Evolutionary conservation across 495 filamentous ascomycete species (phyloP).

Genomic region (Talaromyces liani): DNA sequence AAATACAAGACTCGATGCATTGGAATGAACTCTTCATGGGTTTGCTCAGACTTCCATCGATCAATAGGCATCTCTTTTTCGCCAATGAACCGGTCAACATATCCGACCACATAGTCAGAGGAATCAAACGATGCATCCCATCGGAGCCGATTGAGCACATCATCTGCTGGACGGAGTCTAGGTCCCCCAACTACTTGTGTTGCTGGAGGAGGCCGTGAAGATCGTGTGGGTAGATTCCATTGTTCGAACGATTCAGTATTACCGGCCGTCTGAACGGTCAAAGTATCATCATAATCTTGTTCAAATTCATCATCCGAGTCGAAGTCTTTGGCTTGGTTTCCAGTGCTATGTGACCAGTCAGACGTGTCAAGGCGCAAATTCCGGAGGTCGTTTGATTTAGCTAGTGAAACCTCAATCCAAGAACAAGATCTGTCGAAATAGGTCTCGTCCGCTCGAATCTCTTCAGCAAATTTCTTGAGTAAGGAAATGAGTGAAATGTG

Average conservation of each 20-base stretch:
- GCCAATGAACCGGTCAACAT: conserved; percentile 67
- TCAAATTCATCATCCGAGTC: conserved; percentile 6
- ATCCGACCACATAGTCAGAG: conserved; percentile 63
- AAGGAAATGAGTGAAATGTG: conserved; percentile 26
- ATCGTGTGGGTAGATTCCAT: background rate
- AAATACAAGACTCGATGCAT: conserved; percentile 74
- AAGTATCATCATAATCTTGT: background rate
- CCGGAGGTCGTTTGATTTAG: conserved; percentile 28
- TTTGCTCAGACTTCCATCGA: conserved; percentile 67
- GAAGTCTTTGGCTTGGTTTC: background rate
- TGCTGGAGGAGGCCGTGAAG: background rate
- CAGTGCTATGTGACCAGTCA: background rate
- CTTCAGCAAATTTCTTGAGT: conserved; percentile 39
- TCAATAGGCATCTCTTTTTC: conserved; percentile 53
- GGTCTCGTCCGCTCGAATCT: conserved; percentile 35
- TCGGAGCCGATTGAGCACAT: conserved; percentile 65
- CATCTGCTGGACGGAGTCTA: conserved; percentile 19
- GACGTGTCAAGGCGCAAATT: conserved; percentile 30
- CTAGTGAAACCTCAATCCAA: conserved; percentile 39
- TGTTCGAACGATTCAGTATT: background rate
- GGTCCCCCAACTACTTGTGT: background rate
- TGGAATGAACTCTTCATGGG: conserved; percentile 80
- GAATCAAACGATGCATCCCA: conserved; percentile 61
- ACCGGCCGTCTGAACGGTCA: background rate
- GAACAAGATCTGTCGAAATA: conserved; percentile 39